Conservation (phyloP, 805 yeast genomes). For the Clavispora vitiphila region DNA sequence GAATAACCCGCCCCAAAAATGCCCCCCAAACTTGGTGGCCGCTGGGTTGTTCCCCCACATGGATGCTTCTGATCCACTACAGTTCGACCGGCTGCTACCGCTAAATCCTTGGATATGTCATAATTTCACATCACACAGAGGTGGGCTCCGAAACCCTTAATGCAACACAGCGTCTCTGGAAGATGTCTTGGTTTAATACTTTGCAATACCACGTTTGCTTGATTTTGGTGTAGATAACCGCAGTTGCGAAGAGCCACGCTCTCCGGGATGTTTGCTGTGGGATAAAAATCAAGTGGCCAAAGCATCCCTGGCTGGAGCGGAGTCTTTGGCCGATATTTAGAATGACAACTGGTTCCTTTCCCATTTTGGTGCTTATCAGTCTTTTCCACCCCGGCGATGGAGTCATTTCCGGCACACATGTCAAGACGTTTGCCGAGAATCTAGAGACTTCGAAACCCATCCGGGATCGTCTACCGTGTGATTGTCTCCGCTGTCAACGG, state of each 20-base stretch:
- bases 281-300: too few relatives aligned
- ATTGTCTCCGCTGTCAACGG: too few relatives aligned
- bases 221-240: neutral
- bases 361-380: too few relatives aligned
- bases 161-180: neutral
- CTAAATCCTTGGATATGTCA: slow-evolving; percentile 18
- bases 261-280: too few relatives aligned
- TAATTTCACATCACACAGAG: neutral
- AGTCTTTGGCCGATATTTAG: too few relatives aligned
- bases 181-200: neutral
- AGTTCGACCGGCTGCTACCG: slow-evolving; percentile 25
- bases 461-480: too few relatives aligned
- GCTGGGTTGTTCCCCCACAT: slow-evolving; percentile 36
- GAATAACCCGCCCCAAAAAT: neutral
- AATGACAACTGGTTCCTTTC: too few relatives aligned
- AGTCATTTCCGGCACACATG: too few relatives aligned
- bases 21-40: slow-evolving; percentile 21
- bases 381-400: too few relatives aligned
- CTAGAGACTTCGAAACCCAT: too few relatives aligned
- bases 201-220: neutral
- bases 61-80: slow-evolving; percentile 19
- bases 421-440: too few relatives aligned
- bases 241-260: neutral
- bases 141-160: neutral
- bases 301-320: too few relatives aligned